A percentile compares a stretch with the other conserved stretches of the same genome.
Conservation (phyloP, 176 grass and related monocot genomes). For the Puya raimondii region DNA sequence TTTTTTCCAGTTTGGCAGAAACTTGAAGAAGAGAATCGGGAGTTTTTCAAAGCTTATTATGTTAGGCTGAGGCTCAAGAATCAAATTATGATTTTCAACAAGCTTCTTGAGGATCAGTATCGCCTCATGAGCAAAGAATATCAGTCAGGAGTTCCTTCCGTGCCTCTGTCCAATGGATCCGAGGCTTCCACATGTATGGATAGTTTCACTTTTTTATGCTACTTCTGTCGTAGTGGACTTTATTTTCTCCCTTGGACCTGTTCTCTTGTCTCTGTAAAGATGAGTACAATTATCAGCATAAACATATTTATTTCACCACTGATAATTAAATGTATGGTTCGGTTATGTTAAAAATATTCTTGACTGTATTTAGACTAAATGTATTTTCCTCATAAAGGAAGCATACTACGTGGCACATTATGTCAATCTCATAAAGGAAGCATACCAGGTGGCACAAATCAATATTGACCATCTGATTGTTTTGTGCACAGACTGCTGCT, state of each 20-base stretch:
- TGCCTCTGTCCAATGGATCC: slow-evolving; percentile 62
- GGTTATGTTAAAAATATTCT: too few relatives aligned
- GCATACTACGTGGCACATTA: too few relatives aligned
- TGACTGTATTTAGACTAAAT: too few relatives aligned
- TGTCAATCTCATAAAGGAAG: too few relatives aligned
- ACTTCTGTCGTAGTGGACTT: neutral
- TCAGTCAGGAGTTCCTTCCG: slow-evolving; percentile 34
- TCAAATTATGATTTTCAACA: slow-evolving; percentile 84
- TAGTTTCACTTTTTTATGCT: slow-evolving; percentile 3
- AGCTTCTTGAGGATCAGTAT: slow-evolving; percentile 65
- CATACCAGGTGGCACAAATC: too few relatives aligned
- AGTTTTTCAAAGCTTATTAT: slow-evolving; percentile 97
- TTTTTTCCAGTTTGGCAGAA: slow-evolving; percentile 88
- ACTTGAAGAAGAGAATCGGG: slow-evolving; percentile 92
- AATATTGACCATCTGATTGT: neutral
- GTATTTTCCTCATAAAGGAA: too few relatives aligned
- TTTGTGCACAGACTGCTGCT: neutral
- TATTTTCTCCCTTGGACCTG: neutral
- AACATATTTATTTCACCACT: too few relatives aligned
- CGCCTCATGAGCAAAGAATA: slow-evolving; percentile 72
- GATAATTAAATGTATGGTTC: too few relatives aligned
- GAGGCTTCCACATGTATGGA: slow-evolving; percentile 55
- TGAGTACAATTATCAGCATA: neutral
- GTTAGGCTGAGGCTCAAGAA: slow-evolving; percentile 90
- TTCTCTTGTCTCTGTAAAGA: slow-evolving; percentile 3